These are phyloP conservation scores for Aureobasidium sp. DNA, from an alignment of 2,329 filamentous ascomycete genomes.

Conservation along the genomic window DNA sequence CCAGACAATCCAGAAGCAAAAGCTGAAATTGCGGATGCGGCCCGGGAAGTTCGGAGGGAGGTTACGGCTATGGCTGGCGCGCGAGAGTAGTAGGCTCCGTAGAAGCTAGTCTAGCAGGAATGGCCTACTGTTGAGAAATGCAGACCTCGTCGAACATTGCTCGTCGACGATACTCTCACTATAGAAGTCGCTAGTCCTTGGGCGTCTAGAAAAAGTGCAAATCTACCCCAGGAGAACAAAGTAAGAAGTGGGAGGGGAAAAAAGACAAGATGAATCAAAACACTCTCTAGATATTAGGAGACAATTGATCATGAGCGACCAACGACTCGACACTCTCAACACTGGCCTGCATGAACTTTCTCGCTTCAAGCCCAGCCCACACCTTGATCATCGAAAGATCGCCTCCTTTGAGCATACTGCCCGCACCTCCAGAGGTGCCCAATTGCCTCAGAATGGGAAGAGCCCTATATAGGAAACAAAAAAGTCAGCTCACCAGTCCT, in stretches of 20 bases:
- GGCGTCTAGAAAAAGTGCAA: no score
- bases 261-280: not conserved
- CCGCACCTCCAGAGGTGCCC: slow-evolving; percentile 65
- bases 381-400: slow-evolving; percentile 69
- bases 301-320: slow-evolving; percentile 83
- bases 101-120: no score
- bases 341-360: slow-evolving; percentile 82
- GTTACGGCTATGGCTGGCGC: not conserved
- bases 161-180: no score
- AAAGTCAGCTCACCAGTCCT: slow-evolving; percentile 11
- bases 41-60: not conserved
- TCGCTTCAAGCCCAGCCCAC: slow-evolving; percentile 84
- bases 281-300: slow-evolving; percentile 66
- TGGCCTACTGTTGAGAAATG: no score
- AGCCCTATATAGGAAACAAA: slow-evolving; percentile 48
- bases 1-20: not conserved
- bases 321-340: slow-evolving; percentile 84
- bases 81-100: not conserved
- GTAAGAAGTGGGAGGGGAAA: not conserved
- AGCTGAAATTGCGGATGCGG: not conserved
- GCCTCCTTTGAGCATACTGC: slow-evolving; percentile 38
- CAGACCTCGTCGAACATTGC: no score
- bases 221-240: no score
- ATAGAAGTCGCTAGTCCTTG: no score
- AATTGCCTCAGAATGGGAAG: slow-evolving; percentile 86